Conservation (phyloP, 352 stramenopile genomes). For the Globisporangium canariense region DNA sequence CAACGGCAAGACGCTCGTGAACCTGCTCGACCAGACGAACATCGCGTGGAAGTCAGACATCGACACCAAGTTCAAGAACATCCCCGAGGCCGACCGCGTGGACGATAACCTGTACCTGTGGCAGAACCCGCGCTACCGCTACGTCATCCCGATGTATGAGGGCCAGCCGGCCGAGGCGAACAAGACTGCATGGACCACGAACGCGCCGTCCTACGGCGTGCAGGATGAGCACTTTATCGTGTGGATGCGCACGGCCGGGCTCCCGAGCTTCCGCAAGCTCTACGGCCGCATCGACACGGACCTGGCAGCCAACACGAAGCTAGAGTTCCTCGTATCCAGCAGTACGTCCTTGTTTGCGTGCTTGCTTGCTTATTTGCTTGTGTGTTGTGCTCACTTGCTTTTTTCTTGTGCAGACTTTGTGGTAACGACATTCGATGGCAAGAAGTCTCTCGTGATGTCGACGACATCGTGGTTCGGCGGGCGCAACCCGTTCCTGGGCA, state of each 20-base stretch:
- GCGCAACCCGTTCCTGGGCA: constrained; percentile 95
- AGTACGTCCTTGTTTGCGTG: constrained; percentile 44
- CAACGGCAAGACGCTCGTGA: constrained; percentile 52
- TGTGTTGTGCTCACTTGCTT: constrained; percentile 10
- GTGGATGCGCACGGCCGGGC: constrained; percentile 98
- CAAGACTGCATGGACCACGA: constrained; percentile 77
- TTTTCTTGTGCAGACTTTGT: constrained; percentile 87
- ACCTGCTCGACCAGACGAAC: constrained; percentile 91
- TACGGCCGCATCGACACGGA: constrained; percentile 97
- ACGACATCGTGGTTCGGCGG: constrained; percentile 96
- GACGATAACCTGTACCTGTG: constrained; percentile 66
- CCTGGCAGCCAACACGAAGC: constrained; percentile 82
- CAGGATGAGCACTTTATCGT: constrained; percentile 99
- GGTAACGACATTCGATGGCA: constrained; percentile 93
- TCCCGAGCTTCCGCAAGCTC: constrained; percentile 99
- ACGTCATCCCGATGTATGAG: constrained; percentile 69
- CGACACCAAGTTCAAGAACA: constrained; percentile 96
- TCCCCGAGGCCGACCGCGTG: constrained; percentile 38
- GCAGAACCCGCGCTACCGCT: constrained; percentile 82
- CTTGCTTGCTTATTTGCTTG: constrained; percentile 5
- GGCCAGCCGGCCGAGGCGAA: constrained; percentile 58
- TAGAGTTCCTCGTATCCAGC: constrained; percentile 92
- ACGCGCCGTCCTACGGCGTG: constrained; percentile 80
- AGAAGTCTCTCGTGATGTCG: constrained; percentile 96
- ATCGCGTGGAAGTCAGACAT: constrained; percentile 98